A percentile compares a stretch with the other conserved stretches of the same genome.
Conservation (phyloP, 2,329 filamentous ascomycete genomes). For the Aciculosporium take region DNA sequence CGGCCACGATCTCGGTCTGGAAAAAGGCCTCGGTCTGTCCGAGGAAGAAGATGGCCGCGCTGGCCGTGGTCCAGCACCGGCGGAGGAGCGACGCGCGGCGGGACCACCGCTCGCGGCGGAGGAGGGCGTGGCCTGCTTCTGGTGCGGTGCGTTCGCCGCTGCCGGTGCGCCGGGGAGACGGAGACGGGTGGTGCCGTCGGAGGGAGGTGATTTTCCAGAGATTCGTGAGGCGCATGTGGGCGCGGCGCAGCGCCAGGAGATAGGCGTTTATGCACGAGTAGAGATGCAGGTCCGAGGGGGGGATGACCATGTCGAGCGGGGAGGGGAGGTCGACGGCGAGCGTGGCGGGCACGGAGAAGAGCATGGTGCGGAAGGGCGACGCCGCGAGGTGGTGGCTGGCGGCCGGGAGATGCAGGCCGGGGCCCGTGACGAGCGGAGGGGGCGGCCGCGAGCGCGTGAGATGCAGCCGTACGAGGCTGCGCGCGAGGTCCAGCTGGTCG, state of each 20-base stretch:
- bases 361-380: constrained; percentile 61
- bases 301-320: constrained; percentile 78
- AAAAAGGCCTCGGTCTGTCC: constrained; percentile 80
- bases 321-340: constrained; percentile 61
- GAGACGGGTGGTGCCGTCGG: constrained; percentile 61
- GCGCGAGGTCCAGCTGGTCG: constrained; percentile 70
- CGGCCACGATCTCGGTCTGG: constrained; percentile 74
- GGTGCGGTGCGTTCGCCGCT: too few species aligned
- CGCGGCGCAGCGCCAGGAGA: constrained; percentile 68
- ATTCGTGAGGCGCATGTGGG: constrained; percentile 70
- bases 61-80: constrained; percentile 78
- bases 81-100: constrained; percentile 54
- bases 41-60: constrained; percentile 76
- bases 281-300: constrained; percentile 56
- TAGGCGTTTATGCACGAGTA: constrained; percentile 85
- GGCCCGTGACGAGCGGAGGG: constrained; percentile 23
- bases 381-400: constrained; percentile 25
- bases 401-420: constrained; percentile 18
- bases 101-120: constrained; percentile 50
- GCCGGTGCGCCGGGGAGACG: constrained; percentile 45
- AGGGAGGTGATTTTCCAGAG: constrained; percentile 77
- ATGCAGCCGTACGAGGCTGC: constrained; percentile 56
- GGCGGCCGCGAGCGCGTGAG: constrained; percentile 35
- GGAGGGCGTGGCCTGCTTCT: constrained; percentile 43
- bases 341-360: constrained; percentile 59